Evolutionary conservation across 768 basidiomycete species (phyloP), one percentile per base, ranked within the genome.

Genomic region (Lepiota brunneoincarnata): DNA sequence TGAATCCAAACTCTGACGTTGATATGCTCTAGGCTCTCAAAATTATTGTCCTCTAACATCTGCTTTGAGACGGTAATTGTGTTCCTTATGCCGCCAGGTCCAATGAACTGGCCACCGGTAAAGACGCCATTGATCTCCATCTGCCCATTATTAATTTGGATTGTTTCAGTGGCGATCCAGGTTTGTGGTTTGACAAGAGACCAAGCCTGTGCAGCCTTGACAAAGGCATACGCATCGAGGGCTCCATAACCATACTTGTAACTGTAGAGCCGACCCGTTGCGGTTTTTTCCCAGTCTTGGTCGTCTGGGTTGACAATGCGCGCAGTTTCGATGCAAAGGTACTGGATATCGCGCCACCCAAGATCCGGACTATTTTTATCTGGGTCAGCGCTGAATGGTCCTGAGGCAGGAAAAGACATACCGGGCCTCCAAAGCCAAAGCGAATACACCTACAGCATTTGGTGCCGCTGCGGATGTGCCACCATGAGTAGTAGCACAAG

Each of bases 381-480:
- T 41, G 44, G n/a, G 45, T 59, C 28, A 50, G 48, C 45, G 42
- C 36, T 26, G 34, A 38, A 10, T 41, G 28, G 14, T 9, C 24
- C 47, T 34, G 44, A 42, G 51, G 40, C 12, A 39, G 7, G 37
- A 20, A 17, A 10, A 23, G 17, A 61, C 74, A 34, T 62, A 93
- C 93, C 95, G 81, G 54, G 82, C 91, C 72, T 93, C 78, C 14
- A 99, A 75, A 5, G 93, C 93, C 10, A 99, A 81, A 18, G 94
- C 91, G 64, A 96, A 87, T 36, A 98, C 91, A 23, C 93, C 97
- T 12, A 87, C 94, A 21, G 93, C 97, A 59, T 98, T 91, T 6
- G 97, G 97, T 6, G 97, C 97, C 4, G 97, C 97, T 20, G 97
- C 97, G 14, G 96, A 98, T 1, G 97, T 99, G 14, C 97, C 97